Base-by-base conservation (phyloP, 148 eudicot species). In the Vaccinium myrtillus region DNA sequence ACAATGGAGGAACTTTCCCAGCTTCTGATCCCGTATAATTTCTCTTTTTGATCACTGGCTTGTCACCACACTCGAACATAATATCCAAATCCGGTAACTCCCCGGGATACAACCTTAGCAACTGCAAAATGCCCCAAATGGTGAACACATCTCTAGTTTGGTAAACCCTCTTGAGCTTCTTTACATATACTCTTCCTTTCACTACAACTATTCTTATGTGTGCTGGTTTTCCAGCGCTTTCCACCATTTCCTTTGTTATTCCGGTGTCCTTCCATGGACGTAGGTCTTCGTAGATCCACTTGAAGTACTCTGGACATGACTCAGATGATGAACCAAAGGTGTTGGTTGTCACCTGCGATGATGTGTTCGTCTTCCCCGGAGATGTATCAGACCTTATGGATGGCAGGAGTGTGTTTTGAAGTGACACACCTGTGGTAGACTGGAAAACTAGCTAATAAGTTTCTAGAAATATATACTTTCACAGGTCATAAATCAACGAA, bases 251-350 rank as follows among this genome's bases (percentile, higher is more conserved):
- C 49, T 78, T 78, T 49, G 98, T 81, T 19, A 94, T 90, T 59
- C 98, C 95, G 2, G 81, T 87, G 1, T 48, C 59, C 83, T 87
- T 90, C 98, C 95, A 94, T 58, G 92, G 94, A 67, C 56, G 85
- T 46, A 94, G 77, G 75, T 94, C 98, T 84, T 94, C 92, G 58
- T 93, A 86, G 75, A 94, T 93, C 93, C 94, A 93, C 39, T 84
- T 87, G 76, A 93, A 93, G 86, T 93, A 94, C 11, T 84, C 91
- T 0, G 93, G 94, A 77, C 95, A 91, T 43, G 77, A 11, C 27
- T 82, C 78, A 4, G 78, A 4, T 39, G 88, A 51, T 11, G 86
- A 25, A 30, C n/a, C 53, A 21, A 19, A 61, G 11, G 3, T 16
- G 27, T 50, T 77, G 2, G 8, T 23, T 4, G 80, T 63, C 27